Evolutionary conservation across 1,139 yeast genomes (phyloP), one percentile per base, ranked within the genome.

Genomic region (Yamadazyma sp.): DNA sequence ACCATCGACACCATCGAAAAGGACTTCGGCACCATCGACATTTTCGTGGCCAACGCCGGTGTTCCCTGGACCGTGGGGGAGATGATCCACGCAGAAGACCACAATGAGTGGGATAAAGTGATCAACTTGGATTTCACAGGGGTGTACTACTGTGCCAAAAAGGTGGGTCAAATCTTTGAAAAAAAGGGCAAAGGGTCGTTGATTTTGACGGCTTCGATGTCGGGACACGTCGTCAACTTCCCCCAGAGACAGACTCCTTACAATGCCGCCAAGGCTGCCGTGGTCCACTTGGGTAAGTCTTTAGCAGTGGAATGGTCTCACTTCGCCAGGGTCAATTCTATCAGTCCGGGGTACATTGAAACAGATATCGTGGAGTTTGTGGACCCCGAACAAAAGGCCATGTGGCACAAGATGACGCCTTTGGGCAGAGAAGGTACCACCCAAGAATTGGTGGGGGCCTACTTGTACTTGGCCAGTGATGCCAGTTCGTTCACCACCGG

Each of bases 41-140:
- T 87, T 27, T 83, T 87, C 58, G 95, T 88, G 22, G 94, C 95
- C 55, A 88, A 88, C 61, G 96, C 96, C 17, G 96, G 96, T 46
- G 79, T 87, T 32, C 87, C 94, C 22, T 88, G 95, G 95, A 75
- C 81, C 27, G 77, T 79, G 18, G 96, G 95, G 17, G 73, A 82
- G 29, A 59, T 81, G 51, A 66, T 85, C 44, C 87, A 85, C 40
- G 77, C 72, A 17, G 68, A 70, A 46, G 73, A 69, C 30, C 62
- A 60, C 60, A 77, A 77, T 9, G 45, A 43, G 49, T 86, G 89
- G 89, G 66, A 80, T 49, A 77, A 75, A 55, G 81, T 87, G 42
- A 69, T 87, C 47, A 80, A 84, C 59, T 70, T 83, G 47, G 91
- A 86, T 55, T 66, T 87, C 49, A 82, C 81, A 54, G 91, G 92